Evolutionary conservation across 2,329 filamentous ascomycete species (phyloP), one percentile per base, ranked within the genome.

Genomic region (Pseudogymnoascus sp.): DNA sequence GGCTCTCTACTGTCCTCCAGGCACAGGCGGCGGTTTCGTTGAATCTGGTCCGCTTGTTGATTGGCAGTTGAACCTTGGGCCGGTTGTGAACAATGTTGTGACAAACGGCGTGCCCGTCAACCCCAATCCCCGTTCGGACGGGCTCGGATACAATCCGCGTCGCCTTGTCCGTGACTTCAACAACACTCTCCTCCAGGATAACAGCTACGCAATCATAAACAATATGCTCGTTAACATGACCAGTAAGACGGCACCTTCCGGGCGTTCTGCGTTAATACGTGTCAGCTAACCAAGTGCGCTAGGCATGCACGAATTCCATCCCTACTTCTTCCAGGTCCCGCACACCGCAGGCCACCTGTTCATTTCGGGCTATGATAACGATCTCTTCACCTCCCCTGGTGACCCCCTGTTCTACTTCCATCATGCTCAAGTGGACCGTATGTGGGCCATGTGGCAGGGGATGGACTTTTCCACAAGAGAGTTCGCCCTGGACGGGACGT

Each of bases 231-330:
- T 69, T 30, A 62, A 67, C 33, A 68, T 65, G 38, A 26, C 39
- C 21, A 48, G 39, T 48, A 28, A 48, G 21, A 5, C 13, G 13
- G 3, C 39, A 48, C 13, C 13, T 26, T 2, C 7, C 12, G n/a
- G n/a, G 13, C 13, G 19, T 26, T 48, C 39, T 26, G 13, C 21
- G 8, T 62, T 64, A 55, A 68, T 68, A 39, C 71, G 77, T 58
- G 62, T 65, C 9, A 66, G 70, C 56, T 77, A 77, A 67, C 74
- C 77, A 66, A 69, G 71, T 64, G 66, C 65, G 38, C 75, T 77
- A 74, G 75, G 77, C 62, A 69, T 69, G 12, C 70, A 74, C 57
- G 68, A 64, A n/a, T 45, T 45, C 19, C 39, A 45, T n/a, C 39
- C 39, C 39, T 45, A 45, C 21, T 45, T 45, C 39, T 45, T 45